phyloP scores from a whole-genome alignment of 805 yeast genomes.

The Millerozyma acaciae region DNA sequence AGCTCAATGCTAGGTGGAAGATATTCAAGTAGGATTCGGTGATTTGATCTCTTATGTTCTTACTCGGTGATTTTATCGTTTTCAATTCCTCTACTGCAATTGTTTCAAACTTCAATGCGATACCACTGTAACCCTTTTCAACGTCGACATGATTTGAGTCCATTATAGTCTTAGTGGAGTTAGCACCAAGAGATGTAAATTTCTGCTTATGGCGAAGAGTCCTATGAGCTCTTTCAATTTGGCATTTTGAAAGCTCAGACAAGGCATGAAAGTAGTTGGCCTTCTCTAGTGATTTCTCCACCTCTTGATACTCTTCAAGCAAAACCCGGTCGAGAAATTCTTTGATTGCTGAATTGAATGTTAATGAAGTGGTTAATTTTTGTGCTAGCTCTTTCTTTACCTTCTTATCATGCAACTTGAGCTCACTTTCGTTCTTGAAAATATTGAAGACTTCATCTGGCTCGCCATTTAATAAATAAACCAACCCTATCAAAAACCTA shows the following conservation, averaged over 20 bases:
- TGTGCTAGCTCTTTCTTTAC: constrained; percentile 7
- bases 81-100: constrained; percentile 21
- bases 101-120: constrained; percentile 24
- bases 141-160: background rate
- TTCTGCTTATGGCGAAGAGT: constrained; percentile 6
- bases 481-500: constrained; percentile 31
- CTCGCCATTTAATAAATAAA: constrained; percentile 27
- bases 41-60: constrained; percentile 5
- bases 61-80: constrained; percentile 2
- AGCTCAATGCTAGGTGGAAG: constrained; percentile 22
- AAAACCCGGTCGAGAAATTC: constrained; percentile 20
- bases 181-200: constrained; percentile 7
- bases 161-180: constrained; percentile 1
- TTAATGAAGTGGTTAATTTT: constrained; percentile 13
- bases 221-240: constrained; percentile 8
- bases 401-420: constrained; percentile 11
- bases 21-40: constrained; percentile 17
- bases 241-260: constrained; percentile 21
- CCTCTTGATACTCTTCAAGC: constrained; percentile 9
- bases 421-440: constrained; percentile 20
- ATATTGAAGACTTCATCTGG: constrained; percentile 18
- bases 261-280: constrained; percentile 30
- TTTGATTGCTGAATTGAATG: constrained; percentile 12
- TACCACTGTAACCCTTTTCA: constrained; percentile 13
- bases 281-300: constrained; percentile 7